Evolutionary conservation across 2,329 filamentous ascomycete genomes (phyloP).

Genomic region (Tolypocladium cylindrosporum): DNA sequence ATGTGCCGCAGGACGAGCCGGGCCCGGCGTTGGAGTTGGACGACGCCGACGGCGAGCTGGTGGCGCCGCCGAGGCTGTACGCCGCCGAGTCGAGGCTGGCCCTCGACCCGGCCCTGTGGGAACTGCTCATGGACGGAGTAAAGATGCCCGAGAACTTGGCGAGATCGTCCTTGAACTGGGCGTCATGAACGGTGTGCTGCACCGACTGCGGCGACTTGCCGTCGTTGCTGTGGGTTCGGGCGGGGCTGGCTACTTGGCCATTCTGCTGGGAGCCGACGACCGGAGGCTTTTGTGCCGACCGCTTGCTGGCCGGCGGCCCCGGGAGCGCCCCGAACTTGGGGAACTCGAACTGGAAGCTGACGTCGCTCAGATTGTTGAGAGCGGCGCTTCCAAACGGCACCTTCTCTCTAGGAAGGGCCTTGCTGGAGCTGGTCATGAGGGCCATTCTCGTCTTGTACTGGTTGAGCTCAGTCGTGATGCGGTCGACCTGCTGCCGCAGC

Average conservation of each 20-base stretch:
- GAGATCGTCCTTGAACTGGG: slow-evolving; percentile 36
- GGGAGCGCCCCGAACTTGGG: slow-evolving; percentile 79
- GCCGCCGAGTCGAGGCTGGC: slow-evolving; percentile 40
- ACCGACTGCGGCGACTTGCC: slow-evolving; percentile 11
- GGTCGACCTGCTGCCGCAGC: slow-evolving; percentile 79
- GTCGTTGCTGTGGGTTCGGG: slow-evolving; percentile 18
- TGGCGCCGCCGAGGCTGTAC: slow-evolving; percentile 38
- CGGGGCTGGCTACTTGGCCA: slow-evolving; percentile 12
- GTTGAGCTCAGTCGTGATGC: slow-evolving; percentile 71
- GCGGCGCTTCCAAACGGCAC: slow-evolving; percentile 32
- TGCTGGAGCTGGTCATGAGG: slow-evolving; percentile 31
- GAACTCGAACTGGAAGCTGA: slow-evolving; percentile 92
- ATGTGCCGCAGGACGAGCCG: slow-evolving; percentile 64
- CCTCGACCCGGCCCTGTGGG: slow-evolving; percentile 35
- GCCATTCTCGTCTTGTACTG: slow-evolving; percentile 86
- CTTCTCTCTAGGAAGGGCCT: slow-evolving; percentile 28
- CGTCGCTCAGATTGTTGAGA: slow-evolving; percentile 54
- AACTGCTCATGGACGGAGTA: slow-evolving; percentile 41
- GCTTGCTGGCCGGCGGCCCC: slow-evolving; percentile 26
- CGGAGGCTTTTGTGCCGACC: slow-evolving; percentile 16
- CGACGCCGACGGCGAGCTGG: slow-evolving; percentile 55
- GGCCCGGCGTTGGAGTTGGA: slow-evolving; percentile 49
- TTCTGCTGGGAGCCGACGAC: slow-evolving; percentile 20
- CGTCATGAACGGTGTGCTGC: slow-evolving; percentile 7
- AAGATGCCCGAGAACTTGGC: slow-evolving; percentile 49